These are phyloP conservation scores for Hermanozyma aechmeae DNA, from an alignment of 805 yeast species.

Conservation along the genomic window DNA sequence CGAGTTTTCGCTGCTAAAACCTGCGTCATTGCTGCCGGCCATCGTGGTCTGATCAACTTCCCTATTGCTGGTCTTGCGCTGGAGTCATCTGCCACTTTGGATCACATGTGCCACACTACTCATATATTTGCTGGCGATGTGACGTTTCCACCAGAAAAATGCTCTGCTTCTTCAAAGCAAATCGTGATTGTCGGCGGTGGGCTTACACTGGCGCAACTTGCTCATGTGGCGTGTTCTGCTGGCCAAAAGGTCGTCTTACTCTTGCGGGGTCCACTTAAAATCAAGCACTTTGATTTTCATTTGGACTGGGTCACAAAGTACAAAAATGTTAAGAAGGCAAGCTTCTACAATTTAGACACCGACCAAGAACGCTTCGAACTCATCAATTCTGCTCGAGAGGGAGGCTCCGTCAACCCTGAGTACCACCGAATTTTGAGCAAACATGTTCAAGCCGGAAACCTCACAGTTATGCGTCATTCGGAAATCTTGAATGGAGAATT, in stretches of 20 bases:
- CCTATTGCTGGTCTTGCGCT: conserved; percentile 15
- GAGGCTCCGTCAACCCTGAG: conserved; percentile 39
- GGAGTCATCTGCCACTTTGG: conserved; percentile 6
- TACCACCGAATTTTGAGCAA: conserved; percentile 23
- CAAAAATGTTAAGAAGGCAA: conserved; percentile 34
- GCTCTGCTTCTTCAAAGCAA: conserved; percentile 2
- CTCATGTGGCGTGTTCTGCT: conserved; percentile 23
- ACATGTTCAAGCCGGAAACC: conserved; percentile 20
- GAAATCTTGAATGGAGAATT: conserved; percentile 17
- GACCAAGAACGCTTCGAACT: conserved; percentile 32
- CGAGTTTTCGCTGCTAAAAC: conserved; percentile 21
- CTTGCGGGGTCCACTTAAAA: conserved; percentile 27
- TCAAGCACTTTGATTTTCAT: conserved; percentile 40
- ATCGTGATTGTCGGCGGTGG: conserved; percentile 38
- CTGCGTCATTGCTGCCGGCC: conserved; percentile 28
- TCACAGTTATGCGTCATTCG: conserved; percentile 19
- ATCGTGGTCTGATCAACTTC: conserved; percentile 23
- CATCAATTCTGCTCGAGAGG: conserved; percentile 34
- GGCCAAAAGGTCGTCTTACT: conserved; percentile 24
- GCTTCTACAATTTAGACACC: conserved; percentile 32
- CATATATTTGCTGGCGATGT: conserved; percentile 20
- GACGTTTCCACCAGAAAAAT: conserved; percentile 10
- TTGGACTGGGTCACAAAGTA: conserved; percentile 43
- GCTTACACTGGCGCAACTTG: conserved; percentile 36
- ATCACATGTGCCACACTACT: conserved; percentile 27